Evolutionary conservation across 2,329 filamentous ascomycete species (phyloP).

Genomic region (Aspergillus neoniger): DNA sequence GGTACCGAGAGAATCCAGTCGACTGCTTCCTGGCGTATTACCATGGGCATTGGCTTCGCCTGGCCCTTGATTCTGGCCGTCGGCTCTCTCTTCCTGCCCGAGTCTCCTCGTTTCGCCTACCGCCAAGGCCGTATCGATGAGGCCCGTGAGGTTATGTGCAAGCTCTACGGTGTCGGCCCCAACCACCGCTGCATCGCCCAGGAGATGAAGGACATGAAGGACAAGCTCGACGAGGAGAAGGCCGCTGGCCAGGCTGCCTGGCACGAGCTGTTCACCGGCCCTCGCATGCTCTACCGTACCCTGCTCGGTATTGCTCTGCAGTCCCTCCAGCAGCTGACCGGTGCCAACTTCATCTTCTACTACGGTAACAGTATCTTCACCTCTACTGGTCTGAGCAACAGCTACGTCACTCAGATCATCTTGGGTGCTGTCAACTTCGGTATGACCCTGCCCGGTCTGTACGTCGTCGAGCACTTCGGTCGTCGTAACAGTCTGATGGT

Average conservation of each 20-base stretch:
- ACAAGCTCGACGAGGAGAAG: constrained; percentile 59
- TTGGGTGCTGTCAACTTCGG: constrained; percentile 68
- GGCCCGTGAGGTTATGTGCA: constrained; percentile 55
- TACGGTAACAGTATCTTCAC: constrained; percentile 64
- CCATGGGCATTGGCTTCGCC: constrained; percentile 61
- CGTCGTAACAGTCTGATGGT: constrained; percentile 68
- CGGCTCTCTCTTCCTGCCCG: constrained; percentile 59
- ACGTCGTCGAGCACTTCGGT: constrained; percentile 69
- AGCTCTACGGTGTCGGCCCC: constrained; percentile 57
- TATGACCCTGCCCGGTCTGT: constrained; percentile 68
- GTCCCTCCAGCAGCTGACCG: constrained; percentile 51
- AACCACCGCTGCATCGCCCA: constrained; percentile 58
- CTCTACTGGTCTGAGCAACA: constrained; percentile 66
- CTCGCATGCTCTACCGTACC: constrained; percentile 51
- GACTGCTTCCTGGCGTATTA: constrained; percentile 52
- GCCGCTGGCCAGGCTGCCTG: constrained; percentile 43
- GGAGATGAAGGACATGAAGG: constrained; percentile 61
- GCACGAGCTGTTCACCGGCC: constrained; percentile 50
- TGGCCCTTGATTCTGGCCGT: constrained; percentile 58
- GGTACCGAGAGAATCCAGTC: constrained; percentile 44
- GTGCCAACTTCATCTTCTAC: constrained; percentile 55
- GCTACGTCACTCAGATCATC: constrained; percentile 68
- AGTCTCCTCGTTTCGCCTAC: constrained; percentile 62
- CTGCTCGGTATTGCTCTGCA: constrained; percentile 50
- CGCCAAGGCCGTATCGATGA: constrained; percentile 54